These are phyloP conservation scores for Pseudocercospora fuligena DNA, from an alignment of 2,329 filamentous ascomycete genomes.

Conservation along the genomic window DNA sequence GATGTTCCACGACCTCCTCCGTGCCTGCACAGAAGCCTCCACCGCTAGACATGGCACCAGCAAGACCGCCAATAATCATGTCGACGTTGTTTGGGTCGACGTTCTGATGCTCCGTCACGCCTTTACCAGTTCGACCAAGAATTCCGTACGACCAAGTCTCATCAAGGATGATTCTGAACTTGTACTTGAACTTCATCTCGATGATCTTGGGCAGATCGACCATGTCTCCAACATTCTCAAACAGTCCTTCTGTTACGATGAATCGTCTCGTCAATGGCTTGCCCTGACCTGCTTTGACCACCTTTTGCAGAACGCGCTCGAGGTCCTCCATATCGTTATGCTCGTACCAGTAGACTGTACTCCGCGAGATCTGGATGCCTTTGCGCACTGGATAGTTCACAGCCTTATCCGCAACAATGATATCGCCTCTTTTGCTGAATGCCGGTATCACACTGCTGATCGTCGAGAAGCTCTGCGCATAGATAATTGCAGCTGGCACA, in stretches of 20 bases:
- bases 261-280: constrained; percentile 91
- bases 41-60: constrained; percentile 86
- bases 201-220: constrained; percentile 86
- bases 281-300: constrained; percentile 84
- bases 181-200: constrained; percentile 93
- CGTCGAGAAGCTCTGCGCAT: constrained; percentile 93
- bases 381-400: constrained; percentile 94
- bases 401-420: constrained; percentile 92
- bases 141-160: constrained; percentile 98
- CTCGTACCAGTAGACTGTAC: constrained; percentile 90
- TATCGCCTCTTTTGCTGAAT: constrained; percentile 95
- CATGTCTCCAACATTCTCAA: constrained; percentile 86
- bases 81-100: constrained; percentile 92
- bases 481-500: constrained; percentile 87
- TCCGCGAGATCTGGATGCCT: constrained; percentile 89
- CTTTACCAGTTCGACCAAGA: constrained; percentile 85
- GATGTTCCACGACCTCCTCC: constrained; percentile 91
- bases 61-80: constrained; percentile 94
- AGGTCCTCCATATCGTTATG: constrained; percentile 96
- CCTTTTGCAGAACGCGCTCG: constrained; percentile 80
- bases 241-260: constrained; percentile 93
- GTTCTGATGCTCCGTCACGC: constrained; percentile 94
- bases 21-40: constrained; percentile 95
- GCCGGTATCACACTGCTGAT: constrained; percentile 96
- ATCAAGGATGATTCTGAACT: constrained; percentile 95